phyloP scores from a whole-genome alignment of 306 rosid genomes.

The Canavalia ensiformis region DNA sequence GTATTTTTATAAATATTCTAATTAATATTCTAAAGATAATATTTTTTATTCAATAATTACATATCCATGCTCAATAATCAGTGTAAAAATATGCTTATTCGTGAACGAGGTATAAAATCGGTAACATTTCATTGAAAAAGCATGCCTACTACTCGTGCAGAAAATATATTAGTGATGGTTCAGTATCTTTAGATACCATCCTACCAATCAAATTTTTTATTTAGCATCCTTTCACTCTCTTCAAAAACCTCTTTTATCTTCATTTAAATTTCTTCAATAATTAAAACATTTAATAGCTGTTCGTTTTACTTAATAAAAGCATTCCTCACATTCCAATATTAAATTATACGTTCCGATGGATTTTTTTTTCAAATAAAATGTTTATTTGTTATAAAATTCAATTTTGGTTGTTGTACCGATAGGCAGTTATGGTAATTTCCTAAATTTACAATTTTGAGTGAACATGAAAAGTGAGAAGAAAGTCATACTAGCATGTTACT shows the following conservation, averaged over 20 bases:
- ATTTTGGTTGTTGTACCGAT: neutral
- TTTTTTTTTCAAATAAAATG: neutral
- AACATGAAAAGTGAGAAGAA: neutral
- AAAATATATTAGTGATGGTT: too few species aligned
- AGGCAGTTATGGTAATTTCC: neutral
- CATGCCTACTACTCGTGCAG: neutral
- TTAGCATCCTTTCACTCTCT: neutral
- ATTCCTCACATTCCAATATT: neutral
- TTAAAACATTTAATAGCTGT: neutral
- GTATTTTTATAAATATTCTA: too few species aligned
- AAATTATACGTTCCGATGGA: neutral
- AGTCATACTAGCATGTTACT: neutral
- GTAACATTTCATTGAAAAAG: neutral
- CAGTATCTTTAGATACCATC: too few species aligned
- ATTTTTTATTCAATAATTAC: too few species aligned
- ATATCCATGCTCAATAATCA: neutral
- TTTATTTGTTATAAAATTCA: neutral
- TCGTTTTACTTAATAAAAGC: too few species aligned
- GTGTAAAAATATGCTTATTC: neutral
- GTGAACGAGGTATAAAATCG: neutral
- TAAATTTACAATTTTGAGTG: neutral
- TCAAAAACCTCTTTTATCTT: constrained; percentile 1
- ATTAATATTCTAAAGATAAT: too few species aligned
- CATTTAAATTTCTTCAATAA: neutral
- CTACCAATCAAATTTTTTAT: neutral